phyloP scores from a whole-genome alignment of 352 stramenopile genomes.

The Phytophthora meadii region DNA sequence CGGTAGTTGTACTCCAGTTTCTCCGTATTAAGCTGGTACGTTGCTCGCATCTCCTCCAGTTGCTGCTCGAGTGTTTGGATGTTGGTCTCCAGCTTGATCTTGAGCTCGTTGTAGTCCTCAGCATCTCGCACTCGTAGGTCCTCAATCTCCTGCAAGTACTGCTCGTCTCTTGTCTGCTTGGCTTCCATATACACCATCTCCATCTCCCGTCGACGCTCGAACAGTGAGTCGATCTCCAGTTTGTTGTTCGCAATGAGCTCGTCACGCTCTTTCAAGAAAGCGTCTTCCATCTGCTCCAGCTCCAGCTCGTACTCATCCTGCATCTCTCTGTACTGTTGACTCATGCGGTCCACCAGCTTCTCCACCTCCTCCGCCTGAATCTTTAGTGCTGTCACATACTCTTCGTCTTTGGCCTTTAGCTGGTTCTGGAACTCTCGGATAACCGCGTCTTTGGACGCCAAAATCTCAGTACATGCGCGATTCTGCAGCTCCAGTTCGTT shows the following conservation, averaged over 20 bases:
- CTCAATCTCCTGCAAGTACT: slow-evolving; percentile 93
- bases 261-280: slow-evolving; percentile 93
- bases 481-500: slow-evolving; percentile 91
- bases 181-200: slow-evolving; percentile 94
- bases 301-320: slow-evolving; percentile 95
- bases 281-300: slow-evolving; percentile 93
- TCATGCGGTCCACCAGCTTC: slow-evolving; percentile 89
- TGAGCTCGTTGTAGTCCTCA: slow-evolving; percentile 96
- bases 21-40: slow-evolving; percentile 96
- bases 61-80: slow-evolving; percentile 97
- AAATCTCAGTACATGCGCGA: slow-evolving; percentile 87
- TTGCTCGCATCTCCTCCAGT: slow-evolving; percentile 95
- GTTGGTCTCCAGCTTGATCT: slow-evolving; percentile 97
- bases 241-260: slow-evolving; percentile 91
- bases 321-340: slow-evolving; percentile 92
- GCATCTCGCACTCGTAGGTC: slow-evolving; percentile 90
- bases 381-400: slow-evolving; percentile 94
- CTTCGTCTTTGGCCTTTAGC: slow-evolving; percentile 94
- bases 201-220: slow-evolving; percentile 92
- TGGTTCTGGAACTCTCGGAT: slow-evolving; percentile 92
- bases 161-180: slow-evolving; percentile 91
- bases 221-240: slow-evolving; percentile 92
- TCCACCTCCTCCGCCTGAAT: slow-evolving; percentile 92
- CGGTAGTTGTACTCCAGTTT: slow-evolving; percentile 98
- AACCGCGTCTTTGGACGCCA: slow-evolving; percentile 90